Evolutionary conservation across 192 early-diverging fungal genomes (phyloP), one percentile per base, ranked within the genome.

Genomic region (Helicostylum pulchrum): DNA sequence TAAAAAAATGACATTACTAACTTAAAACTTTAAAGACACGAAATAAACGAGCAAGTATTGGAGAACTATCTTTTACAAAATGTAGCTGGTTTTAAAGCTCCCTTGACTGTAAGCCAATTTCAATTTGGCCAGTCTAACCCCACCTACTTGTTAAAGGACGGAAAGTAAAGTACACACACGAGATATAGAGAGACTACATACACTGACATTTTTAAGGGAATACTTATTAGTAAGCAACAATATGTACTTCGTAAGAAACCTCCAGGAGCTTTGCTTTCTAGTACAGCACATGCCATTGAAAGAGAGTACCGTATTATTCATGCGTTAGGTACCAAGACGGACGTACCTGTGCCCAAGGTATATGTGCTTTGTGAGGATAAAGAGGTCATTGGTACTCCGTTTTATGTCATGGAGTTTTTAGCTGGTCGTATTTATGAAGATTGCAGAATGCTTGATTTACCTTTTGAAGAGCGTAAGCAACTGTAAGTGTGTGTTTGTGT

Each of bases 401-500:
- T 98, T 72, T 98, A 95, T 79, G 86, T 92, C 36, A 98, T 98
- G 96, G 88, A 98, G 79, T 98, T 94, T 64, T 74, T 97, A 55
- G 77, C 94, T 48, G 96, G 96, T 31, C 86, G 94, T 2, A 92
- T 98, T 50, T 91, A 94, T 66, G 71, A 82, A 5, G 89, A 91
- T 53, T 65, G 83, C 1, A 68, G 78, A 31, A 76, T 92, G 70
- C 76, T 77, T 7, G 70, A 75, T 54, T 62, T 92, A 43, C 67
- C 78, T 11, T 73, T 69, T 15, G 70, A 75, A 31, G 82, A 88
- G 55, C 80, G 86, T 20, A 70, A 53, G n/a, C 44, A 59, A 45
- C 90, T 79, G 84, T 86, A 79, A 53, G 49, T 20, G n/a, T n/a
- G 9, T 34, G 26, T 26, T 0, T 26, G 2, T 26, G 2, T 26